Percentiles rank a stretch among this genome's conserved stretches.
phyloP scores from a whole-genome alignment of 345 rosid species.

The Rhodamnia rubescens region DNA sequence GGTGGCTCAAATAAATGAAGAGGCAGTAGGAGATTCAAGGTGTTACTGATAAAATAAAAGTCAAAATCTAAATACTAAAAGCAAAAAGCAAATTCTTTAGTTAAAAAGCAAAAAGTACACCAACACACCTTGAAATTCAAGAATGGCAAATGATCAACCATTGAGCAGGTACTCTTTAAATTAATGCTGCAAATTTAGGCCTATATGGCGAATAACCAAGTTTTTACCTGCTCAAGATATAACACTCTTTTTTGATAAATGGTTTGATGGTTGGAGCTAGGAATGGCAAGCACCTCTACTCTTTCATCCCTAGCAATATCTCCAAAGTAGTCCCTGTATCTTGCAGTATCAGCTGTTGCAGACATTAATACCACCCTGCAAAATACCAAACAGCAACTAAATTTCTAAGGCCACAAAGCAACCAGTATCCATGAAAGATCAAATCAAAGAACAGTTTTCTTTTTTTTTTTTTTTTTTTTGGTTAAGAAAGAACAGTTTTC shows the following conservation, averaged over 20 bases:
- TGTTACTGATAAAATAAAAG: neutral
- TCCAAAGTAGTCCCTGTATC: slow-evolving; percentile 78
- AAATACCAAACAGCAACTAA: neutral
- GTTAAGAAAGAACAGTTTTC: neutral
- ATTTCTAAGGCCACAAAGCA: neutral
- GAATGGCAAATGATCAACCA: neutral
- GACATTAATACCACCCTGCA: slow-evolving; percentile 94
- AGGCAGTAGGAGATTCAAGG: neutral
- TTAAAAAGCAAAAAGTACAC: neutral
- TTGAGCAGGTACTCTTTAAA: neutral
- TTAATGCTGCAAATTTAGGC: neutral
- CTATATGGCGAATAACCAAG: neutral
- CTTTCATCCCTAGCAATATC: slow-evolving; percentile 85
- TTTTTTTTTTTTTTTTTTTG: too few species aligned
- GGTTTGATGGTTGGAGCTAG: slow-evolving; percentile 46
- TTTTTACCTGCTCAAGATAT: slow-evolving; percentile 75
- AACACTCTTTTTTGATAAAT: slow-evolving; percentile 55
- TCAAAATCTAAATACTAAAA: neutral
- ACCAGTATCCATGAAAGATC: neutral
- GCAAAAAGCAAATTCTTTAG: neutral
- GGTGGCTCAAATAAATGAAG: neutral
- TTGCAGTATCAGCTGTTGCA: slow-evolving; percentile 85
- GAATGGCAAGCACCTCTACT: slow-evolving; percentile 87
- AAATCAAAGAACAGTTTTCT: neutral
- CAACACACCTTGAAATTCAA: neutral